Evolutionary conservation across 176 grass and related monocot species (phyloP).

Genomic region (Tillandsia fasciculata): DNA sequence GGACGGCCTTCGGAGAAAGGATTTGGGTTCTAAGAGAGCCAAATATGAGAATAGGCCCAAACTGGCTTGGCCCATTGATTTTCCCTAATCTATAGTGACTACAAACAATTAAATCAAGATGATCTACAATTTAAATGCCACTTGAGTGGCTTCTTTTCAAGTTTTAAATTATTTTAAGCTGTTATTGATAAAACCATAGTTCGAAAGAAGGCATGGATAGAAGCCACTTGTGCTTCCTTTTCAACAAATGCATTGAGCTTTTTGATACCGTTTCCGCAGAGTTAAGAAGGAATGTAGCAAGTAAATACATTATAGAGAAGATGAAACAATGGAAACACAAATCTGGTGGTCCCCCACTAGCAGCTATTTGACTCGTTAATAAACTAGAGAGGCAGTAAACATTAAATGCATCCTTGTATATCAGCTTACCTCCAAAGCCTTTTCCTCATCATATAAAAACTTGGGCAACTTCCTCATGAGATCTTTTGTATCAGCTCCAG

Average conservation of each 20-base stretch:
- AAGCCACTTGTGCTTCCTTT: too few species aligned
- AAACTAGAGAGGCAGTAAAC: too few species aligned
- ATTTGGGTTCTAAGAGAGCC: too few species aligned
- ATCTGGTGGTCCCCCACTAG: neutral
- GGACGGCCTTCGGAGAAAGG: too few species aligned
- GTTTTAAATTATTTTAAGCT: neutral
- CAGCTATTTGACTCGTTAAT: neutral
- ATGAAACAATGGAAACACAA: neutral
- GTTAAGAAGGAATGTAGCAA: neutral
- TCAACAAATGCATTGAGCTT: neutral
- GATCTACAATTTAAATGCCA: too few species aligned
- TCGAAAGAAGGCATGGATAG: neutral
- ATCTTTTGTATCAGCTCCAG: constrained; percentile 20
- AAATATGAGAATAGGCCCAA: too few species aligned
- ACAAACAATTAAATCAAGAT: too few species aligned
- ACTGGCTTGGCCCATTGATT: too few species aligned
- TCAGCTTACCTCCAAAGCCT: constrained; percentile 19
- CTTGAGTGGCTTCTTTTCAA: neutral
- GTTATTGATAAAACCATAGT: neutral
- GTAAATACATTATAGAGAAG: neutral
- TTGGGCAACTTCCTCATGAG: constrained; percentile 23
- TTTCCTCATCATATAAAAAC: constrained; percentile 22
- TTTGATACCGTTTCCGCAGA: neutral
- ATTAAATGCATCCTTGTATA: too few species aligned
- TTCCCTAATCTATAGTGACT: too few species aligned